Evolutionary conservation across 768 basidiomycete genomes (phyloP).

Genomic region (Paxillus rubicundulus): DNA sequence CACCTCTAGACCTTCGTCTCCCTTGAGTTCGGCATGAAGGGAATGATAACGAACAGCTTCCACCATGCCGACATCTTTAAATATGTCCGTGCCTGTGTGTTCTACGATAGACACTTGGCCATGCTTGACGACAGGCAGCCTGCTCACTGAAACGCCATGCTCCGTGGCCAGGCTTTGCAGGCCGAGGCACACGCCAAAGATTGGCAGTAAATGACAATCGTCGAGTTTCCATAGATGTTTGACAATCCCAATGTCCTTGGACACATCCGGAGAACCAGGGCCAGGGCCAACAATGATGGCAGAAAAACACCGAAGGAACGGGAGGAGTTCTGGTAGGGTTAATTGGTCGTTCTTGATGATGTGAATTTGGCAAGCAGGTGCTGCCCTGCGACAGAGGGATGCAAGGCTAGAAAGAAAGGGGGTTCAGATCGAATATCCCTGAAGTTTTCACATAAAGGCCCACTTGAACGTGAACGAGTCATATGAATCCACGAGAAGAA

Average conservation of each 20-base stretch:
- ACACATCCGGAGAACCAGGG: conserved; percentile 69
- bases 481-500: conserved; percentile 79
- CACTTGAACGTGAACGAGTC: conserved; percentile 88
- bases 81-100: conserved; percentile 60
- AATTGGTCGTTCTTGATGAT: conserved; percentile 74
- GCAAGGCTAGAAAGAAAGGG: conserved; percentile 52
- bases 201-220: conserved; percentile 52
- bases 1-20: conserved; percentile 51
- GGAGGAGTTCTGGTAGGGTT: conserved; percentile 46
- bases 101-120: conserved; percentile 67
- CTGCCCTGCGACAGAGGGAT: conserved; percentile 60
- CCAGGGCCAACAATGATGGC: conserved; percentile 77
- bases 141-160: conserved; percentile 57
- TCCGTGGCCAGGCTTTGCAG: conserved; percentile 72
- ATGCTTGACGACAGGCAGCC: conserved; percentile 68
- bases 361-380: conserved; percentile 58
- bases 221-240: conserved; percentile 66
- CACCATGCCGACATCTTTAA: conserved; percentile 51
- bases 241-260: conserved; percentile 65
- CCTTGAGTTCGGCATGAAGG: conserved; percentile 56
- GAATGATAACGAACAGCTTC: conserved; percentile 80
- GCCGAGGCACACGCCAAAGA: conserved; percentile 84
- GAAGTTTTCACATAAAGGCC: conserved; percentile 30
- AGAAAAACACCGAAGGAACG: conserved; percentile 58
- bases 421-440: not conserved